Conservation (phyloP, 768 basidiomycete species). For the Tricholoma bakamatsutake region DNA sequence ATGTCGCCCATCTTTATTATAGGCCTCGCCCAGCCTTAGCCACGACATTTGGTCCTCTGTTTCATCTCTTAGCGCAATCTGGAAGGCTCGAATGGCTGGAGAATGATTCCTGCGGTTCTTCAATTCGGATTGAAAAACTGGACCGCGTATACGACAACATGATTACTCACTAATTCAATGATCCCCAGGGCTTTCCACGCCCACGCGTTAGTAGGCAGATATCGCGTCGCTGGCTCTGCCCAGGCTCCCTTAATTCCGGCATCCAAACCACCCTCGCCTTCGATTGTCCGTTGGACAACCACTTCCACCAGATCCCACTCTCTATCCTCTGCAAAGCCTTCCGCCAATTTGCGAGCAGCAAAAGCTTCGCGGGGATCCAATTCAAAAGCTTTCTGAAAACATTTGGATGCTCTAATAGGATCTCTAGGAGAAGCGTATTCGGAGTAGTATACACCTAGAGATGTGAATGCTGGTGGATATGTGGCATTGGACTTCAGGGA, state of each 20-base stretch:
- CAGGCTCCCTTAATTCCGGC: conserved; percentile 41
- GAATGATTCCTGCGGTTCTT: conserved; percentile 66
- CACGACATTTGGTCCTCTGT: conserved; percentile 77
- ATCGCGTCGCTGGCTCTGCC: conserved; percentile 38
- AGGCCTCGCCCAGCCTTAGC: conserved; percentile 90
- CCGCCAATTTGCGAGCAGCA: conserved; percentile 78
- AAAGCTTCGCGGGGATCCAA: conserved; percentile 84
- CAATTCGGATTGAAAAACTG: conserved; percentile 1
- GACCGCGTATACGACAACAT: neutral
- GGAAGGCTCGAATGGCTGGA: conserved; percentile 76
- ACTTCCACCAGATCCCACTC: conserved; percentile 97
- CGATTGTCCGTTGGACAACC: conserved; percentile 88
- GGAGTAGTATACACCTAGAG: conserved; percentile 85
- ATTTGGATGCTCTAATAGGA: conserved; percentile 81
- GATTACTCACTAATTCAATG: conserved; percentile 72
- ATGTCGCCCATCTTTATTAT: conserved; percentile 82
- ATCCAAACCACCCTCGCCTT: conserved; percentile 82
- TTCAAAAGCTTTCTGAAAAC: conserved; percentile 98
- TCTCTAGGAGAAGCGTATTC: conserved; percentile 70
- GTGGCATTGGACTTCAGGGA: conserved; percentile 69
- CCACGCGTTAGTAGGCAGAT: conserved; percentile 83
- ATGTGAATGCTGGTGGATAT: conserved; percentile 91
- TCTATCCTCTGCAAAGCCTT: conserved; percentile 85
- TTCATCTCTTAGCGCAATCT: conserved; percentile 78
- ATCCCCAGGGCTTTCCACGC: conserved; percentile 97